Evolutionary conservation across 2,329 filamentous ascomycete species (phyloP).

Genomic region (Aspergillus sergii): DNA sequence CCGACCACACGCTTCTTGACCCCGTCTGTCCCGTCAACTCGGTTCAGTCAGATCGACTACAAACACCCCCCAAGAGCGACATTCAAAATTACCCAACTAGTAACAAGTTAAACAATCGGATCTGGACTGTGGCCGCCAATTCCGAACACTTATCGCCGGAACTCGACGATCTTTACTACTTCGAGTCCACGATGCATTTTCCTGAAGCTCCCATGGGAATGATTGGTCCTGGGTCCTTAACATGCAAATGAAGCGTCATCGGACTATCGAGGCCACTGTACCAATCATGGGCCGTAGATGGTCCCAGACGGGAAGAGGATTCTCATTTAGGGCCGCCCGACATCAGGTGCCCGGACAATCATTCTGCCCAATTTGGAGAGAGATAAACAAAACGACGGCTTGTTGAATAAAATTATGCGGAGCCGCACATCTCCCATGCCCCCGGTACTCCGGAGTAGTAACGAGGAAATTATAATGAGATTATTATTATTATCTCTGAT

Average conservation of each 20-base stretch:
- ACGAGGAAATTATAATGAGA: neutral
- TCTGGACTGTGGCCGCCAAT: conserved; percentile 19
- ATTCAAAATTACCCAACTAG: neutral
- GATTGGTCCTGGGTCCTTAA: conserved; percentile 21
- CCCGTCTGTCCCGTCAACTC: conserved; percentile 23
- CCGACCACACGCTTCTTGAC: conserved; percentile 2
- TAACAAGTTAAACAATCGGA: conserved; percentile 13
- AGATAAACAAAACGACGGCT: conserved; percentile 8
- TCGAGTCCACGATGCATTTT: conserved; percentile 20
- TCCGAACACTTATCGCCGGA: conserved; percentile 15
- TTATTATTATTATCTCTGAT: neutral
- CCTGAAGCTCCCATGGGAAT: neutral
- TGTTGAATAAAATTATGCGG: conserved; percentile 12
- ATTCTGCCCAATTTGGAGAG: conserved; percentile 18
- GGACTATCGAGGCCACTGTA: conserved; percentile 6
- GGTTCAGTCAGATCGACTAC: conserved; percentile 23
- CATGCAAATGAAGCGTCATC: conserved; percentile 25
- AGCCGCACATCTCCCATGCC: conserved; percentile 19
- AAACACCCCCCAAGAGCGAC: conserved; percentile 4
- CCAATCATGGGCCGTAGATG: conserved; percentile 22
- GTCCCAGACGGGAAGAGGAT: conserved; percentile 20
- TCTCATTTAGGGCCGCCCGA: conserved; percentile 19
- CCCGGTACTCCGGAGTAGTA: neutral
- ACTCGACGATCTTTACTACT: conserved; percentile 22
- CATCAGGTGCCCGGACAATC: conserved; percentile 13